Evolutionary conservation across 163 green algal species (phyloP).

Genomic region (Trebouxiophyceae sp.): DNA sequence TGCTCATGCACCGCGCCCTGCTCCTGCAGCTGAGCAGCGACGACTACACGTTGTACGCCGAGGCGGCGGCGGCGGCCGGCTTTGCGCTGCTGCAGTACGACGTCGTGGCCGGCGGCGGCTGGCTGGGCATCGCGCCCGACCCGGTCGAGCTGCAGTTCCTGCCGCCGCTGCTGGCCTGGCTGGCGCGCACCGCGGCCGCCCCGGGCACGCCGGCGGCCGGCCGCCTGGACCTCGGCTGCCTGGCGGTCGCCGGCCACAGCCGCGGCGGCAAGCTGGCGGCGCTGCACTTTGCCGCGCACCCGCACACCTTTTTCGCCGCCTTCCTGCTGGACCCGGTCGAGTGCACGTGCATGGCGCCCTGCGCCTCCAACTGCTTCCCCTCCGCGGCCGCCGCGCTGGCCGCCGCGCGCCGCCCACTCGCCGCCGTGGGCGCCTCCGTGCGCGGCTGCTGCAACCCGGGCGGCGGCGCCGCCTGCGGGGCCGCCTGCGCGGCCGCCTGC

Average conservation of each 20-base stretch:
- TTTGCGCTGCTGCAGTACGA: slow-evolving; percentile 34
- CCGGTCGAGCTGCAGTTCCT: not conserved
- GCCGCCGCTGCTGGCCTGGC: slow-evolving; percentile 15
- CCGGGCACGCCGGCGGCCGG: not conserved
- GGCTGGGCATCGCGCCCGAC: not conserved
- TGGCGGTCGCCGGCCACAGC: slow-evolving; percentile 41
- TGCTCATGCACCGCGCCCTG: no score
- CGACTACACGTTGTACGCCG: slow-evolving; percentile 23
- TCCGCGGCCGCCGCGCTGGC: not conserved
- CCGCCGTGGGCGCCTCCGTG: not conserved
- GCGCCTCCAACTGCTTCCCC: not conserved
- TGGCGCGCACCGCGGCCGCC: not conserved
- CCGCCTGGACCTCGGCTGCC: slow-evolving; percentile 1
- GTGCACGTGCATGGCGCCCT: not conserved
- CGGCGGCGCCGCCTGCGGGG: not conserved
- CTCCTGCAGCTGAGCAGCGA: slow-evolving; percentile 13
- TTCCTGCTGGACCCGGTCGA: slow-evolving; percentile 8
- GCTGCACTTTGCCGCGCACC: slow-evolving; percentile 23
- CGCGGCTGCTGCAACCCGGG: slow-evolving; percentile 6
- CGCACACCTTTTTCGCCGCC: not conserved
- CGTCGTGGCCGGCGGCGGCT: not conserved
- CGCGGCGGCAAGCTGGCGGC: slow-evolving; percentile 49
- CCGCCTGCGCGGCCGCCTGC: not conserved
- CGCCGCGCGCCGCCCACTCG: not conserved
- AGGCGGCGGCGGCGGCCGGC: slow-evolving; percentile 17